These are phyloP conservation scores for Lagenidium sp. DNA, from an alignment of 352 stramenopile genomes.

Conservation along the genomic window DNA sequence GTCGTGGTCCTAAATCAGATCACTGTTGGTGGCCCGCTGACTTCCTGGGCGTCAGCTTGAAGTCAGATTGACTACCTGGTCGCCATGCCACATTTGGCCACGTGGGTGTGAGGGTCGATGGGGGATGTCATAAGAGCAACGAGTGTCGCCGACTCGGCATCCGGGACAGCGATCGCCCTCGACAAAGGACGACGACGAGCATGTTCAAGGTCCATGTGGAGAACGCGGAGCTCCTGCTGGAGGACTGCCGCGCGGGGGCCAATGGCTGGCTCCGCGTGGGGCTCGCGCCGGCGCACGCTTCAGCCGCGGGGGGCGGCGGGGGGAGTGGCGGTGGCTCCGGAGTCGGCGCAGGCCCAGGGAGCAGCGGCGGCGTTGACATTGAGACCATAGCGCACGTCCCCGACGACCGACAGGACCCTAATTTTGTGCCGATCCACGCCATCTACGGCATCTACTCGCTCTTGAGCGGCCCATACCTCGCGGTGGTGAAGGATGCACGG, in stretches of 20 bases:
- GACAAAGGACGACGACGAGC: no score
- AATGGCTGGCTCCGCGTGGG: constrained; percentile 51
- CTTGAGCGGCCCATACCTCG: constrained; percentile 43
- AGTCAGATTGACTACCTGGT: constrained; percentile 3
- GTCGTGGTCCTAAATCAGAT: no score
- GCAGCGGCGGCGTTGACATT: constrained; percentile 19
- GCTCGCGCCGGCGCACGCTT: not conserved
- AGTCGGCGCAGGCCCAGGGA: not conserved
- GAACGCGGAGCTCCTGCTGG: constrained; percentile 55
- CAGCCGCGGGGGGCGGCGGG: not conserved
- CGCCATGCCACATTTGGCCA: no score
- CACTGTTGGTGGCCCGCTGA: no score
- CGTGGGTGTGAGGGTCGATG: no score
- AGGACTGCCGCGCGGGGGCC: constrained; percentile 67
- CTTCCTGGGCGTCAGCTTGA: no score
- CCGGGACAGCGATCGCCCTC: no score
- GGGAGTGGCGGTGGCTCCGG: not conserved
- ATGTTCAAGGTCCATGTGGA: constrained; percentile 83
- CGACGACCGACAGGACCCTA: constrained; percentile 22
- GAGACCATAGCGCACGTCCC: constrained; percentile 35
- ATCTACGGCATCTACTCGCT: constrained; percentile 61
- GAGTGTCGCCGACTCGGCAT: no score
- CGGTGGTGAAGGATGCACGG: constrained; percentile 44
- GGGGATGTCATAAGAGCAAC: no score
- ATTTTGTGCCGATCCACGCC: constrained; percentile 31